Evolutionary conservation across 140 eudicot genomes (phyloP), one percentile per base, ranked within the genome.

Genomic region (Oenanthe javanica): DNA sequence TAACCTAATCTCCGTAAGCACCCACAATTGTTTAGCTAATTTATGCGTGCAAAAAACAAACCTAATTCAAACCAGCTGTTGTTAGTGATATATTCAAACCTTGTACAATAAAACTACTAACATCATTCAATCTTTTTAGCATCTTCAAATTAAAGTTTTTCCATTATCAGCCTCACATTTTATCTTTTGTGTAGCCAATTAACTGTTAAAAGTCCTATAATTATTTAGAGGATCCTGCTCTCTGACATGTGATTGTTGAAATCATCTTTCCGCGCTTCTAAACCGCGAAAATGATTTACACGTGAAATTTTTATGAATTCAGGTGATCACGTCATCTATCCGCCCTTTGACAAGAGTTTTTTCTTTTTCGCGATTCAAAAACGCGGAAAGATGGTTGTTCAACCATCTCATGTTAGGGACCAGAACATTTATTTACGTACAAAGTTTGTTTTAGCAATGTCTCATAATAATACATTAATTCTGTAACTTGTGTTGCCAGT

Each of bases 81-180:
- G 43, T 31, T 66, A 66, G 72, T 66, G 72, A 66, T 66, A 4
- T 27, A 23, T 66, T 66, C 72, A 66, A 66, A 66, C 72, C 72
- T 27, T 66, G 72, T 66, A 66, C 71, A 66, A 27, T 12, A 66
- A 66, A 64, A 25, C 38, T 64, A 64, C 72, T 64, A 10, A 16
- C 8, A 27, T 59, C 67, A 21, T 6, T 59, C 72, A 66, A 23
- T 31, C 72, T 31, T 66, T 66, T 66, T 11, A 27, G 43, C 6
- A 66, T 23, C 72, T 66, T 66, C 27, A 2, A 66, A 11, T 25
- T 25, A 66, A 66, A 66, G 72, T 25, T 0, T 66, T 66, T 31
- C 43, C 72, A 66, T 25, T 66, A 21, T 59, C 27, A 66, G 72
- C 72, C 72, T 66, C 43, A 10, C 40, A 5, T 31, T 27, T n/a